Conservation (phyloP, 2,329 filamentous ascomycete species). For the Amesomyces nigricolor region DNA sequence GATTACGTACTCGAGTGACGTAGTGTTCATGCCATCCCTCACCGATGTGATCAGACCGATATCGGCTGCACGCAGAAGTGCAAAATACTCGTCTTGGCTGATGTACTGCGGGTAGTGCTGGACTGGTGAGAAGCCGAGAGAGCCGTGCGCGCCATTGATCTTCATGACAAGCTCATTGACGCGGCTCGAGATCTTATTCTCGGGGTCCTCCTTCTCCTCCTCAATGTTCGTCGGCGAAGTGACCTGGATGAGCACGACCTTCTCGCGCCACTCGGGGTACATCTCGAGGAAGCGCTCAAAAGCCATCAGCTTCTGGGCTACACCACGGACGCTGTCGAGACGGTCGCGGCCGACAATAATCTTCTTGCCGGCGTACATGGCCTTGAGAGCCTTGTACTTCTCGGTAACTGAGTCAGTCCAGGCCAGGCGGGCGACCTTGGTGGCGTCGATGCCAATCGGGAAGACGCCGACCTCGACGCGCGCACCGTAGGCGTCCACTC, state of each 20-base stretch:
- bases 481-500: constrained; percentile 82
- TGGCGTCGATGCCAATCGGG: constrained; percentile 90
- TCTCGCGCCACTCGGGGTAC: constrained; percentile 86
- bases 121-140: constrained; percentile 81
- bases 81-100: constrained; percentile 85
- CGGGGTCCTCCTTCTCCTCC: constrained; percentile 68
- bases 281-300: constrained; percentile 88
- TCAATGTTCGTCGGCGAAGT: constrained; percentile 81
- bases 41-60: constrained; percentile 94
- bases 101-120: constrained; percentile 95
- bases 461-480: constrained; percentile 90
- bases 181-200: constrained; percentile 77
- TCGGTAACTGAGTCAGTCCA: constrained; percentile 66
- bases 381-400: constrained; percentile 65
- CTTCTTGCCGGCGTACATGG: constrained; percentile 82
- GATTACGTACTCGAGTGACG: constrained; percentile 87
- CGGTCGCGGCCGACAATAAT: constrained; percentile 92
- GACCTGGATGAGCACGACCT: constrained; percentile 90
- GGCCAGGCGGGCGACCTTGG: constrained; percentile 67
- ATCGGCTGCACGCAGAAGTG: constrained; percentile 82
- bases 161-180: constrained; percentile 86
- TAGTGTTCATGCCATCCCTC: constrained; percentile 96
- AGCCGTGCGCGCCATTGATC: constrained; percentile 89
- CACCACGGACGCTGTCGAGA: constrained; percentile 86
- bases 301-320: constrained; percentile 91